A percentile compares a stretch with the other conserved stretches of the same genome.
Conservation (phyloP, 768 basidiomycete species). For the Nevesoporus exiguus region DNA sequence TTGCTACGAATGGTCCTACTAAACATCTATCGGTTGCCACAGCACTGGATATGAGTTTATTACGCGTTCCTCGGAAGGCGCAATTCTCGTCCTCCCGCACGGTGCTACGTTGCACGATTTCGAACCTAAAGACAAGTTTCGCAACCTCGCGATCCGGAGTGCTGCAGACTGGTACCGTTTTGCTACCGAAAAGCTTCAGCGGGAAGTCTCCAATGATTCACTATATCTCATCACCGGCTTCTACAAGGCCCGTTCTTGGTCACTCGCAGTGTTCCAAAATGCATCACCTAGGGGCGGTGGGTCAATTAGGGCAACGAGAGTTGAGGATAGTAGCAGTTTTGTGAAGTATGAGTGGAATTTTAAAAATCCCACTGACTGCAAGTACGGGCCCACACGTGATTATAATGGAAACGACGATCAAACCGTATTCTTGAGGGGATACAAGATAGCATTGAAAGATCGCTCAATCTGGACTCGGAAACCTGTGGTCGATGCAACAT, state of each 20-base stretch:
- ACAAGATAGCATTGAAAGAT: background rate
- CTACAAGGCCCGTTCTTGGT: background rate
- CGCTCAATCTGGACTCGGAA: background rate
- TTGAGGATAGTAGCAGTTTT: background rate
- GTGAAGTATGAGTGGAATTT: background rate
- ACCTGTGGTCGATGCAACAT: background rate
- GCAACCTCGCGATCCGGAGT: constrained; percentile 9
- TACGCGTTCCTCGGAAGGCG: constrained; percentile 16
- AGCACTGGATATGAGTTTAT: background rate
- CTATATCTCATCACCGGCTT: background rate
- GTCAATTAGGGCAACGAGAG: background rate
- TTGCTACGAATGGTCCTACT: background rate
- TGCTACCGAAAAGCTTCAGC: background rate
- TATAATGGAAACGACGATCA: background rate
- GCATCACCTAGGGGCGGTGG: background rate
- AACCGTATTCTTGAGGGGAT: background rate
- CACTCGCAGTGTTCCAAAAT: background rate
- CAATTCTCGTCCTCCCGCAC: constrained; percentile 29
- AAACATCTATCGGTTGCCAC: background rate
- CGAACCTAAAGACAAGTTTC: constrained; percentile 4
- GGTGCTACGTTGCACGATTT: constrained; percentile 23
- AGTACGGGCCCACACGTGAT: background rate
- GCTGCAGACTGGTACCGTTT: constrained; percentile 25
- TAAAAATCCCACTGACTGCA: background rate
- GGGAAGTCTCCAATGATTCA: background rate